Conservation (phyloP, 352 stramenopile genomes). For the Globisporangium megalacanthum region DNA sequence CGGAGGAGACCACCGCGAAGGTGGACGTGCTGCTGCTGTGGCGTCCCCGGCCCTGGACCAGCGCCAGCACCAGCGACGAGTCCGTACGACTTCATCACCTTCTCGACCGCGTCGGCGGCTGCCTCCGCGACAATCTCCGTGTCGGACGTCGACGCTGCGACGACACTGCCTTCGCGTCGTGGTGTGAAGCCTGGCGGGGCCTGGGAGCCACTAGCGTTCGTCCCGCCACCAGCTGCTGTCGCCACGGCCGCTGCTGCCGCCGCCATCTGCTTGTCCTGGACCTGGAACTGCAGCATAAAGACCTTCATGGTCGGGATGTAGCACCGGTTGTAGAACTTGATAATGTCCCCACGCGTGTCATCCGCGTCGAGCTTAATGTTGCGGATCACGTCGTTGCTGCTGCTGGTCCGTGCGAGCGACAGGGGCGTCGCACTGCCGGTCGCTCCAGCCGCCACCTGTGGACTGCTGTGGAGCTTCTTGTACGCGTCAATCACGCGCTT, state of each 20-base stretch:
- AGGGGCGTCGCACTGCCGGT: constrained; percentile 11
- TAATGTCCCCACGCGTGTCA: constrained; percentile 69
- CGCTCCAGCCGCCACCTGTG: constrained; percentile 15
- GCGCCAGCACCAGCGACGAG: constrained; percentile 12
- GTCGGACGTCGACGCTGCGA: constrained; percentile 57
- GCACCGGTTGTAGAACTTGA: constrained; percentile 88
- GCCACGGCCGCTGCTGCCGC: constrained; percentile 61
- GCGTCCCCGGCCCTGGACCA: constrained; percentile 6
- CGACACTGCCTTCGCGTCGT: constrained; percentile 29
- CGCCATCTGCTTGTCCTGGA: constrained; percentile 76
- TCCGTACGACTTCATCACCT: constrained; percentile 43
- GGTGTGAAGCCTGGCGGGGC: constrained; percentile 34
- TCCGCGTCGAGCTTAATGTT: constrained; percentile 66
- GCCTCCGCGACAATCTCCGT: constrained; percentile 77
- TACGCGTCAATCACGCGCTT: constrained; percentile 75
- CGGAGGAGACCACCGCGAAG: neutral
- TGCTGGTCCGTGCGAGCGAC: constrained; percentile 22
- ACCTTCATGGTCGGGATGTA: constrained; percentile 82
- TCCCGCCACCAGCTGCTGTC: constrained; percentile 17
- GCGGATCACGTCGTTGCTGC: constrained; percentile 63
- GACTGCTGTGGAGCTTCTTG: constrained; percentile 53
- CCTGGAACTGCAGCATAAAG: constrained; percentile 83
- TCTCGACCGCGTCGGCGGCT: constrained; percentile 62
- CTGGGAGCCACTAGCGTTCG: constrained; percentile 11
- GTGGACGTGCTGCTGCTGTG: constrained; percentile 30